Evolutionary conservation across 2,329 filamentous ascomycete species (phyloP).

Genomic region (Parastagonospora nodorum): DNA sequence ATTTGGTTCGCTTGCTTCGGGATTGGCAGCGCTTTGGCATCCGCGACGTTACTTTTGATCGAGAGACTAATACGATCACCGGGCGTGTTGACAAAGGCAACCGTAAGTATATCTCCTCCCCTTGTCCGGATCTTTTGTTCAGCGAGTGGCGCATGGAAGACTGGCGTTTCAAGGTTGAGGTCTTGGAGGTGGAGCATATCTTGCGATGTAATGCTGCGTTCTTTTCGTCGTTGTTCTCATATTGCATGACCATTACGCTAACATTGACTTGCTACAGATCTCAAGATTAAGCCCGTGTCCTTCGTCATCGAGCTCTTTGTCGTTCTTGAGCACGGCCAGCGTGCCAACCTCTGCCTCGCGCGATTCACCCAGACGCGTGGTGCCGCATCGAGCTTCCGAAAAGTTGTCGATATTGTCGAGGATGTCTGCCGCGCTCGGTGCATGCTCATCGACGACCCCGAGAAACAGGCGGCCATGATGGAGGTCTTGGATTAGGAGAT

Average conservation of each 20-base stretch:
- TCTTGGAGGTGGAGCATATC: slow-evolving; percentile 15
- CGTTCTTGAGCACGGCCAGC: slow-evolving; percentile 82
- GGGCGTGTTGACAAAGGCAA: slow-evolving; percentile 78
- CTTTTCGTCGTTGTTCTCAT: not conserved
- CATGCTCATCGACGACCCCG: slow-evolving; percentile 67
- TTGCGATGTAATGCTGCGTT: slow-evolving; percentile 25
- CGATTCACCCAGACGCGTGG: slow-evolving; percentile 89
- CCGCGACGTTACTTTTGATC: slow-evolving; percentile 77
- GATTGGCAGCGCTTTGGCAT: slow-evolving; percentile 86
- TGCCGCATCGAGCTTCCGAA: slow-evolving; percentile 87
- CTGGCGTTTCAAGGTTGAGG: slow-evolving; percentile 22
- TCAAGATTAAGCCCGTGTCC: slow-evolving; percentile 83
- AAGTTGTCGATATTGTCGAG: slow-evolving; percentile 77
- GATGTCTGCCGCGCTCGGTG: slow-evolving; percentile 68
- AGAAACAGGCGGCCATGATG: slow-evolving; percentile 51
- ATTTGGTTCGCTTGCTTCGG: slow-evolving; percentile 73
- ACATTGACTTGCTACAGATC: slow-evolving; percentile 56
- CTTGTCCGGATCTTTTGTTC: slow-evolving; percentile 15
- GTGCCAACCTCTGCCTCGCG: slow-evolving; percentile 76
- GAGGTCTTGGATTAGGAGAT: slow-evolving; percentile 44
- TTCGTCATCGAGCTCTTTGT: slow-evolving; percentile 89
- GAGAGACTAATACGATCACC: slow-evolving; percentile 77
- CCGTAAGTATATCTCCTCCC: slow-evolving; percentile 61
- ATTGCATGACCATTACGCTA: slow-evolving; percentile 4
- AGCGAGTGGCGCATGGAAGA: slow-evolving; percentile 18